phyloP scores from a whole-genome alignment of 1,284 basidiomycete species.

The Macrocybe sp. region DNA sequence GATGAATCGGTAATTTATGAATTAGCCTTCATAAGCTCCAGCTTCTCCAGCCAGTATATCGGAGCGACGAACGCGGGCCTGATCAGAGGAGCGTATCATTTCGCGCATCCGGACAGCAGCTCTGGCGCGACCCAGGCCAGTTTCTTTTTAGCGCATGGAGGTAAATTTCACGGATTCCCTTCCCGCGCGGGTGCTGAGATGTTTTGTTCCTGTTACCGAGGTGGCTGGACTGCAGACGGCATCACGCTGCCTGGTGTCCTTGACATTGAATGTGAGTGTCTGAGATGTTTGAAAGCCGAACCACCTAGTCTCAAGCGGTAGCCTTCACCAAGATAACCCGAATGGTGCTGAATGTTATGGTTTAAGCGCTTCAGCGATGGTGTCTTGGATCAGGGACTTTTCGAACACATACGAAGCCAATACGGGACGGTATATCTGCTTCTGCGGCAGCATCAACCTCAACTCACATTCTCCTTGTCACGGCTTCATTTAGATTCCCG shows the following conservation, averaged over 20 bases:
- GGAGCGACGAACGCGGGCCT: slow-evolving; percentile 52
- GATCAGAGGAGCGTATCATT: slow-evolving; percentile 59
- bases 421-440: slow-evolving; percentile 31
- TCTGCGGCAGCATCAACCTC: no score
- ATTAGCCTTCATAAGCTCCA: slow-evolving; percentile 31
- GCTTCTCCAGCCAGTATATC: slow-evolving; percentile 46
- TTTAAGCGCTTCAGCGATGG: slow-evolving; percentile 49
- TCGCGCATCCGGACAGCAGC: slow-evolving; percentile 48
- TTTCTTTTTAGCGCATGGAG: slow-evolving; percentile 59
- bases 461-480: no score
- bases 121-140: slow-evolving; percentile 56
- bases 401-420: slow-evolving; percentile 53
- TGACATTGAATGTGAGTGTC: slow-evolving; percentile 52
- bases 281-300: not conserved
- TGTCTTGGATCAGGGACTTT: slow-evolving; percentile 59
- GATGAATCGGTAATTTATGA: not conserved
- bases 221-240: slow-evolving; percentile 55
- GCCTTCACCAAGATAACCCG: slow-evolving; percentile 36
- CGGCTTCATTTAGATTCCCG: not conserved
- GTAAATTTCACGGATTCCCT: slow-evolving; percentile 23
- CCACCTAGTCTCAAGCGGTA: not conserved
- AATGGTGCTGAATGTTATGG: slow-evolving; percentile 54
- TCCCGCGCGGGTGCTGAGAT: slow-evolving; percentile 1
- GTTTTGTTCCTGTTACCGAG: slow-evolving; percentile 16
- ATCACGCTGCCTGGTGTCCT: slow-evolving; percentile 63